Evolutionary conservation across 139 green algal species (phyloP).

Genomic region (Edaphochlamys debaryana): DNA sequence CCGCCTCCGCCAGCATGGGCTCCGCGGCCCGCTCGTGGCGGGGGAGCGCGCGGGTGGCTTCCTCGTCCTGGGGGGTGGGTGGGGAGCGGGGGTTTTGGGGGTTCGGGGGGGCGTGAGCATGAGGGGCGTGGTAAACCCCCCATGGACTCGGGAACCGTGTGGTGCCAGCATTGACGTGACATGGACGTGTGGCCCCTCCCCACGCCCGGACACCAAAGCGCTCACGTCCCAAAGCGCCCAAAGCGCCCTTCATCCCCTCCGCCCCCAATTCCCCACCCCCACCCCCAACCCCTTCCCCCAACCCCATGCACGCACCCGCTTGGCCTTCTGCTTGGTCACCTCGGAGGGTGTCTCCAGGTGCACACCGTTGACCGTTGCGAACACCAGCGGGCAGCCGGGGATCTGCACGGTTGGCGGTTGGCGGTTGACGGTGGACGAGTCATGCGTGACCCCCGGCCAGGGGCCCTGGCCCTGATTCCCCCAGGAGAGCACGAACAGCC

Average conservation of each 20-base stretch:
- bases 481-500: too few species aligned
- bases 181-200: neutral
- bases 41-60: neutral
- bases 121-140: too few species aligned
- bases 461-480: too few species aligned
- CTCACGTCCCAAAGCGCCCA: neutral
- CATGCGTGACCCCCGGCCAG: too few species aligned
- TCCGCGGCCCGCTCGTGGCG: conserved; percentile 14
- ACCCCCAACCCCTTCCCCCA: too few species aligned
- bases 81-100: too few species aligned
- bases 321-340: conserved; percentile 38
- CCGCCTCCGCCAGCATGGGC: conserved; percentile 4
- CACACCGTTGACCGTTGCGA: conserved; percentile 67
- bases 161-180: neutral
- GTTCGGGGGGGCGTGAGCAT: neutral
- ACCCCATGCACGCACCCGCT: conserved; percentile 1
- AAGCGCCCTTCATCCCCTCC: neutral
- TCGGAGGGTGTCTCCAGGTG: conserved; percentile 60
- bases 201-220: neutral
- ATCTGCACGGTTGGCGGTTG: too few species aligned
- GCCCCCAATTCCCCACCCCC: too few species aligned
- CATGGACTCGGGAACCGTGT: neutral
- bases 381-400: conserved; percentile 57
- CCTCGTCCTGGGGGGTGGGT: neutral
- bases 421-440: too few species aligned